Evolutionary conservation across 139 green algal species (phyloP), one percentile per base, ranked within the genome.

Genomic region (Chlamydomonas sp.): DNA sequence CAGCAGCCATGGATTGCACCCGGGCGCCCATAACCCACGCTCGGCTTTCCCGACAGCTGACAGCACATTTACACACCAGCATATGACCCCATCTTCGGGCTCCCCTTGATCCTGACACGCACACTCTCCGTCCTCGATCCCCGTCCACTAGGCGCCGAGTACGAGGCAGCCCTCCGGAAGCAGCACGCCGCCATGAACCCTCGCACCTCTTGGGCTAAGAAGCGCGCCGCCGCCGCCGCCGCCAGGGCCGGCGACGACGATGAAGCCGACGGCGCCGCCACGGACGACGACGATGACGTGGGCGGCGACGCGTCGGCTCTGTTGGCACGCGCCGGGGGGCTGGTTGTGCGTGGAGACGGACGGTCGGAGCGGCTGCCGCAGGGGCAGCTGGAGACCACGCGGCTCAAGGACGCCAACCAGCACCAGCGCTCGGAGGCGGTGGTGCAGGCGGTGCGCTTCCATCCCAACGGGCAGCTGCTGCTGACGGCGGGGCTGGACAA

Each of bases 401-500:
- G 95, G 57, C 20, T 98, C 57, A 92, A 92, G 73, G 96, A 98
- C 87, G 96, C 91, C 72, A 99, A 98, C 92, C 78, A 91, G 74
- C 74, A 86, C 5, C 93, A 94, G 18, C 93, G 92, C 5, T 90
- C 79, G 81, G 89, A 94, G 49, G 90, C 92, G 1, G 95, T 97
- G 61, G 94, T 98, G 84, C 93, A 90, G 68, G 85, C 76, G 14
- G 90, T 99, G 4, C 89, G 95, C 72, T 99, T 97, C 84, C 97
- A 99, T 90, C 94, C 94, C 4, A 91, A 90, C 64, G 95, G 92
- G 7, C 95, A 98, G 91, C 90, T 99, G 79, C 90, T 99, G 69
- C 81, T 99, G 76, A 98, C 96, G 5, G 97, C 96, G 0, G 93
- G 95, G 10, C 87, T 99, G 69, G 97, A 99, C 93, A 96, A 96